phyloP scores from a whole-genome alignment of 2,329 filamentous ascomycete species.

The Ophiognomonia clavigignenti-juglandacearum region DNA sequence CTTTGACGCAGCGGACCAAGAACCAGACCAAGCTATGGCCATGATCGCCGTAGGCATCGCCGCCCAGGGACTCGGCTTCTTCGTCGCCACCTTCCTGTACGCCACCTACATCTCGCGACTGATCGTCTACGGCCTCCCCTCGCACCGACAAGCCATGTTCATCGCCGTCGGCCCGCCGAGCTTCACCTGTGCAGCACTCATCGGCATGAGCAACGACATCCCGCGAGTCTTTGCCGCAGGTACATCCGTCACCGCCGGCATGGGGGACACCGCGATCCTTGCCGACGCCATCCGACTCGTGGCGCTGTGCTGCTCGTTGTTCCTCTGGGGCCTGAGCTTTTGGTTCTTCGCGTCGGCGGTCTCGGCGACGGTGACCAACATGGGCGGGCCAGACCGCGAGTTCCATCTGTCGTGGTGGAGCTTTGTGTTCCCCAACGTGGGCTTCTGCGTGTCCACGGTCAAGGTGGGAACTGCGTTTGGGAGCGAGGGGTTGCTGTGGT shows the following conservation, averaged over 20 bases:
- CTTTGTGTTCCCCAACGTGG: slow-evolving; percentile 63
- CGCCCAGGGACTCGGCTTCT: slow-evolving; percentile 57
- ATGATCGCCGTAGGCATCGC: slow-evolving; percentile 54
- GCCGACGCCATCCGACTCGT: slow-evolving; percentile 19
- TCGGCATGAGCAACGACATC: slow-evolving; percentile 28
- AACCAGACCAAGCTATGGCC: slow-evolving; percentile 39
- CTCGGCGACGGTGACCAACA: slow-evolving; percentile 36
- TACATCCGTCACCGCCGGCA: slow-evolving; percentile 33
- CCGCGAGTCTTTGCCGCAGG: slow-evolving; percentile 27
- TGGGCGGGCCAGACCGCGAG: slow-evolving; percentile 21
- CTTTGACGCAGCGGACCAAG: slow-evolving; percentile 44
- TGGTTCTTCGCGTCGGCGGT: slow-evolving; percentile 53
- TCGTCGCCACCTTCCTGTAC: slow-evolving; percentile 55
- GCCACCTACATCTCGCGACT: slow-evolving; percentile 54
- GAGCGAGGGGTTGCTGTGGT: slow-evolving; percentile 47
- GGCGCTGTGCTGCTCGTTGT: slow-evolving; percentile 43
- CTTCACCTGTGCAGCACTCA: slow-evolving; percentile 34
- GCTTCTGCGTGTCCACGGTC: slow-evolving; percentile 56
- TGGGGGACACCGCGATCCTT: slow-evolving; percentile 13
- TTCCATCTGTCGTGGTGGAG: slow-evolving; percentile 54
- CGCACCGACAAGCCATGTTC: slow-evolving; percentile 57
- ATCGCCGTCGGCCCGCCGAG: slow-evolving; percentile 57
- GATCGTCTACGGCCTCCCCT: slow-evolving; percentile 51
- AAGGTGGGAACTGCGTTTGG: slow-evolving; percentile 48
- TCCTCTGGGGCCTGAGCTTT: slow-evolving; percentile 58